phyloP scores from a whole-genome alignment of 345 rosid genomes.

The Ceriops zippeliana region DNA sequence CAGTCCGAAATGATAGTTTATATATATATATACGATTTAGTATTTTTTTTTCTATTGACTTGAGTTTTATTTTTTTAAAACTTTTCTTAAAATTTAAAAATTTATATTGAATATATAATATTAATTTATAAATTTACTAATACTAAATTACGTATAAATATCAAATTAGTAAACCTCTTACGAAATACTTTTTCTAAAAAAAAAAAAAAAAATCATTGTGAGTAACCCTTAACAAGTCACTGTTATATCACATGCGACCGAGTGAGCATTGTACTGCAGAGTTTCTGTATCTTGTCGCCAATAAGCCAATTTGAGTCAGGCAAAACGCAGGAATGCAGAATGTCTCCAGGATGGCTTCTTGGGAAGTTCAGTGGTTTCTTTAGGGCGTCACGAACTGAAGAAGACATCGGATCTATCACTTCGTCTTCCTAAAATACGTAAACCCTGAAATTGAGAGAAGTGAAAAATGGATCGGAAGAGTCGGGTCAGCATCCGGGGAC shows the following conservation, averaged over 20 bases:
- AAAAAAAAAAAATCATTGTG: too few species aligned
- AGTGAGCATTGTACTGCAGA: slow-evolving; percentile 56
- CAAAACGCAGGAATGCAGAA: slow-evolving; percentile 70
- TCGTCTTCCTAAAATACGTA: slow-evolving; percentile 81
- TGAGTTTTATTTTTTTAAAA: too few species aligned
- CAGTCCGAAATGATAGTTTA: too few species aligned
- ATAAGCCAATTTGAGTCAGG: slow-evolving; percentile 81
- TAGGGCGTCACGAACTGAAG: slow-evolving; percentile 75
- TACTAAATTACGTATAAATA: too few species aligned
- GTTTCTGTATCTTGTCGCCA: slow-evolving; percentile 70
- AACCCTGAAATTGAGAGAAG: slow-evolving; percentile 80
- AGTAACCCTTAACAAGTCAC: too few species aligned
- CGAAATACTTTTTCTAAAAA: too few species aligned
- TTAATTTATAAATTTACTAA: too few species aligned
- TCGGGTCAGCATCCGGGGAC: slow-evolving; percentile 69
- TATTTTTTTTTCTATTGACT: too few species aligned
- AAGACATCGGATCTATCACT: slow-evolving; percentile 74
- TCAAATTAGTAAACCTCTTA: too few species aligned
- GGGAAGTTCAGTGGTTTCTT: slow-evolving; percentile 93
- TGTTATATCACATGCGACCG: slow-evolving; percentile 24
- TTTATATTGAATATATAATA: too few species aligned
- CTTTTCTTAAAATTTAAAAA: too few species aligned
- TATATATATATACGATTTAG: too few species aligned
- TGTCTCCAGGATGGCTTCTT: slow-evolving; percentile 77
- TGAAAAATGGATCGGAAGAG: slow-evolving; percentile 80